phyloP scores from a whole-genome alignment of 2,329 filamentous ascomycete genomes.

The Talaromyces rugulosus region DNA sequence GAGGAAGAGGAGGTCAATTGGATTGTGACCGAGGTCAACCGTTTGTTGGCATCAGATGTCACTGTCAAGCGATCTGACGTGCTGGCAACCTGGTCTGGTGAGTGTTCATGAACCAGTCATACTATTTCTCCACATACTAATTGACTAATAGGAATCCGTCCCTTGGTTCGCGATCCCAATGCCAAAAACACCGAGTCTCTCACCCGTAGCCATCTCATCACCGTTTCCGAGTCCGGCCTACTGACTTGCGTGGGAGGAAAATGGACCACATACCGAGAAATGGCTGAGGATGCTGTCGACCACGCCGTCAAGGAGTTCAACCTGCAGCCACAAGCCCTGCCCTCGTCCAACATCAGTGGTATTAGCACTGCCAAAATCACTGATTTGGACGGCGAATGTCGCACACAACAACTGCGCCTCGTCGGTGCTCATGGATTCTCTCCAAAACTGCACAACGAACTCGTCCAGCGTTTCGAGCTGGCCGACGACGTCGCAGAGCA shows the following conservation, averaged over 20 bases:
- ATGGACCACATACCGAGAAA: slow-evolving; percentile 90
- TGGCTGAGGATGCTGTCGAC: slow-evolving; percentile 86
- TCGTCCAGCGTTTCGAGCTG: slow-evolving; percentile 88
- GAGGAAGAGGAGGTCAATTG: slow-evolving; percentile 81
- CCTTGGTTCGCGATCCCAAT: slow-evolving; percentile 79
- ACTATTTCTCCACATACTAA: neutral
- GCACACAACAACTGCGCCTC: slow-evolving; percentile 76
- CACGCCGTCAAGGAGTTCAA: slow-evolving; percentile 67
- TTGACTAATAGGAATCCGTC: slow-evolving; percentile 55
- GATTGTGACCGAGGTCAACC: slow-evolving; percentile 78
- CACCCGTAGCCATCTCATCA: slow-evolving; percentile 82
- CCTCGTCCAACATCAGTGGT: slow-evolving; percentile 62
- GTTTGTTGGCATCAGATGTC: slow-evolving; percentile 79
- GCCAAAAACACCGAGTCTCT: slow-evolving; percentile 81
- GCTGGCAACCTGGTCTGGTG: slow-evolving; percentile 77
- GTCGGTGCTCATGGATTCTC: slow-evolving; percentile 82
- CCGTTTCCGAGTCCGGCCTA: slow-evolving; percentile 70
- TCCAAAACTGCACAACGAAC: slow-evolving; percentile 87
- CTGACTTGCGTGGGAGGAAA: slow-evolving; percentile 84
- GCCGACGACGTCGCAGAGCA: slow-evolving; percentile 91
- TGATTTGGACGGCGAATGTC: slow-evolving; percentile 65
- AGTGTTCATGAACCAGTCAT: neutral
- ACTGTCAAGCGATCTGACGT: slow-evolving; percentile 79
- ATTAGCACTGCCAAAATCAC: slow-evolving; percentile 67
- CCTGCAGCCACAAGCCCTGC: slow-evolving; percentile 54